Evolutionary conservation across 768 basidiomycete species (phyloP), one percentile per base, ranked within the genome.

Genomic region (Lentinus tigrinus): DNA sequence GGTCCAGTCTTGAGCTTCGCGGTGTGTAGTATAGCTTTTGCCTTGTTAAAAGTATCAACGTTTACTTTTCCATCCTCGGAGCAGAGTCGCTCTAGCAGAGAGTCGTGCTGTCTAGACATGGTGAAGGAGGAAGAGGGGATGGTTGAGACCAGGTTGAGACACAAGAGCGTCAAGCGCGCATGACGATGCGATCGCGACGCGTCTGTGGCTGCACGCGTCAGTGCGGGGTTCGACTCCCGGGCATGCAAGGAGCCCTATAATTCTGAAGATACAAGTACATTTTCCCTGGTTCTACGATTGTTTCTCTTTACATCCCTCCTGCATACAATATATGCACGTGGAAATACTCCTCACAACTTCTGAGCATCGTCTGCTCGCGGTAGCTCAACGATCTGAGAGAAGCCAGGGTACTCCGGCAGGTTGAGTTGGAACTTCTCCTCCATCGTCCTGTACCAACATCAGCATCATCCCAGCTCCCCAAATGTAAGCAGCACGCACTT

Each of bases 301-400:
- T n/a, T n/a, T n/a, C n/a, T n/a, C n/a, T n/a, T n/a, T n/a, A n/a
- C n/a, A n/a, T n/a, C n/a, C n/a, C n/a, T n/a, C n/a, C n/a, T 46
- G 3, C 23, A 40, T n/a, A 17, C 3, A 8, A 23, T n/a, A 36
- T 37, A 9, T 17, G 34, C 19, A 19, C 48, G 19, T 7, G 31
- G 11, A 31, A 11, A 24, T 39, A 10, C 4, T 21, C 5, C 14
- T 50, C 19, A 59, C 31, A 59, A 26, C 52, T 54, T 59, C 52
- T 54, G 58, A 5, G 53, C 28, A 9, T 51, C 47, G 11, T 56
- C 63, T 6, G 42, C 60, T 1, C 31, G 43, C 2, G 72, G 63
- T 21, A 95, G 74, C 66, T 98, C 93, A 13, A 97, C 91, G 44
- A 97, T 89, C 72, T 96, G 95, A 19, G 85, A 83, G 21, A 75